Base-by-base conservation (phyloP, 129 eudicot species). In the Flaveria linearis region DNA sequence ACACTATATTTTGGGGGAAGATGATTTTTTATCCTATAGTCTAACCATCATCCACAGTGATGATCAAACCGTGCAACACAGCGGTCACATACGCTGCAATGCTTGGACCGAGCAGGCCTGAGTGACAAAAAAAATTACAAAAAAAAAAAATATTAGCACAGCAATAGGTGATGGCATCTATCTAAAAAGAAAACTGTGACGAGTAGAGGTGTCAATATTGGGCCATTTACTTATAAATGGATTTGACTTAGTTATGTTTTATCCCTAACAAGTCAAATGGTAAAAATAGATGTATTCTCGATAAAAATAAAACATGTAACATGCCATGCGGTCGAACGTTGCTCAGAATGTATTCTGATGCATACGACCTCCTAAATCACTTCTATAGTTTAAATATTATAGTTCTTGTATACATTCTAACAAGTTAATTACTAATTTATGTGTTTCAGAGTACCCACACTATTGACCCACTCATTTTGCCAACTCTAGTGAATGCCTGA, bases 21-120 rank as follows among this genome's bases (percentile, higher is more conserved):
- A 36, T 9, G 3, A 11, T 73, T 18, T 41, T 9, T 13, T 46
- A 53, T 12, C 20, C 5, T 50, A 39, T n/a, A 49, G 77, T 74
- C 96, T 28, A 58, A 93, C 98, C 98, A 93, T 91, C 98, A 93
- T 84, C 96, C 98, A 78, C 98, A 93, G 56, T 93, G 98, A 87
- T 93, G 98, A 77, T 93, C 98, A 76, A 93, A 93, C 72, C 98
- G 91, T 26, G 98, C 98, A 69, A 93, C 98, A 86, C 97, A 93
- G 22, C 90, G 93, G 28, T 86, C 75, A 69, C 98, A 93, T 75
- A 93, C 70, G 63, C 91, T 87, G 86, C 98, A 93, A 79, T 93
- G 98, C 84, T 93, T 93, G 66, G 98, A 93, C 83, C 98, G 85
- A 61, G 98, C 98, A 71, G 97, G 98, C 74, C 98, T 93, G 39